Evolutionary conservation across 2,329 filamentous ascomycete genomes (phyloP).

Genomic region (Fusarium tricinctum): DNA sequence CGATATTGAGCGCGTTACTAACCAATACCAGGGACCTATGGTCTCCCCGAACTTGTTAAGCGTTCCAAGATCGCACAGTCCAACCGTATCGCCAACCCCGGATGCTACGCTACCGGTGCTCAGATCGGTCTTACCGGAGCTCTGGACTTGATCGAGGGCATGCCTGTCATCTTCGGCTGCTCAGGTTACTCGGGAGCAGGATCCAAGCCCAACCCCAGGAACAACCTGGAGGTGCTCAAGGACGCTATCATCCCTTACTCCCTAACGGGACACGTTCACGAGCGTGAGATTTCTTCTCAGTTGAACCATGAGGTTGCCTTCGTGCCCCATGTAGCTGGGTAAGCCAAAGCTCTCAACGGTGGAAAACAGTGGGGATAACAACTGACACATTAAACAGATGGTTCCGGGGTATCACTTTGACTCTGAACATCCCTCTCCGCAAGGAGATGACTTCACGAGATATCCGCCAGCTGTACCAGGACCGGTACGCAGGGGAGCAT

Average conservation of each 20-base stretch:
- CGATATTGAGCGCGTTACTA: neutral
- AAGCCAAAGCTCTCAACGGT: neutral
- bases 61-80: slow-evolving; percentile 81
- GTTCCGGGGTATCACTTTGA: slow-evolving; percentile 96
- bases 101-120: slow-evolving; percentile 94
- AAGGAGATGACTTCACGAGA: slow-evolving; percentile 91
- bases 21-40: slow-evolving; percentile 74
- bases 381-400: slow-evolving; percentile 61
- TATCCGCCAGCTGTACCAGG: slow-evolving; percentile 94
- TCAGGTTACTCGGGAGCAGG: slow-evolving; percentile 96
- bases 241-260: slow-evolving; percentile 86
- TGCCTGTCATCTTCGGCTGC: slow-evolving; percentile 89
- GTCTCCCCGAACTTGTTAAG: slow-evolving; percentile 84
- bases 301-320: slow-evolving; percentile 83
- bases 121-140: slow-evolving; percentile 91
- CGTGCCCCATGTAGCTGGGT: slow-evolving; percentile 80
- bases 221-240: slow-evolving; percentile 84
- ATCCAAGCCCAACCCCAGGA: slow-evolving; percentile 88
- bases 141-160: slow-evolving; percentile 79
- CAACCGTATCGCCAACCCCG: slow-evolving; percentile 89
- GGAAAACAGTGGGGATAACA: neutral
- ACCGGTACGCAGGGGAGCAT: slow-evolving; percentile 95
- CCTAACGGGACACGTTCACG: slow-evolving; percentile 90
- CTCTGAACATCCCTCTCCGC: slow-evolving; percentile 89
- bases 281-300: slow-evolving; percentile 87